Evolutionary conservation across 129 eudicot species (phyloP), one percentile per base, ranked within the genome.

Genomic region (Flaveria trinervia): DNA sequence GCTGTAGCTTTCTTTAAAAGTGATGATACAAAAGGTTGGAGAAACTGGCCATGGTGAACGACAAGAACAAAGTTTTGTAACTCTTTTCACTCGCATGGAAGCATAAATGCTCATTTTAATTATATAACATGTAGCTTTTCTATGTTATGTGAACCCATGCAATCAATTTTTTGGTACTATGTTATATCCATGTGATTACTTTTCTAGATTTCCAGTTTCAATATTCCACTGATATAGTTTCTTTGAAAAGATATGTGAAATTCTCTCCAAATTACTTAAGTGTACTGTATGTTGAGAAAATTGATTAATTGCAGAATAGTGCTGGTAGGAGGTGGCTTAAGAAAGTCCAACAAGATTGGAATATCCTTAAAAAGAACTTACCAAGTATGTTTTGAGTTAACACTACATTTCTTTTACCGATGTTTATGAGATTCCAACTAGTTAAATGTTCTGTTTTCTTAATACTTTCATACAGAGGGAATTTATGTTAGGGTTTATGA

Each of bases 321-420:
- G 80, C 89, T 70, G 92, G 89, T 76, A 88, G 97, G 81, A 95
- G 84, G 81, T 95, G 97, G 99, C 96, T 95, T 54, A 91, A 86
- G 82, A 95, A 95, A 83, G 92, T 95, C 77, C 97, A 95, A 82
- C 90, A 84, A 84, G 99, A 95, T 75, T 95, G 99, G 99, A 86
- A 92, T 73, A 92, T 86, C 71, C 97, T 95, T 22, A 97, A 89
- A 73, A 95, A 88, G 74, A 95, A 95, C 78, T 83, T 95, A 64
- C 99, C 99, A 2, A 96, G 99, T 91, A 83, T 72, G 71, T 36
- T 68, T 20, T 57, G 66, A 26, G 30, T 56, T 66, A n/a, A 25
- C 49, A 28, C 51, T 61, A 10, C 22, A 36, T 17, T 48, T 67
- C 45, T 1, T 51, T 49, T 71, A 5, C 72, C 4, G 55, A 30